phyloP scores from a whole-genome alignment of 352 stramenopile species.

The Pythium insidiosum region DNA sequence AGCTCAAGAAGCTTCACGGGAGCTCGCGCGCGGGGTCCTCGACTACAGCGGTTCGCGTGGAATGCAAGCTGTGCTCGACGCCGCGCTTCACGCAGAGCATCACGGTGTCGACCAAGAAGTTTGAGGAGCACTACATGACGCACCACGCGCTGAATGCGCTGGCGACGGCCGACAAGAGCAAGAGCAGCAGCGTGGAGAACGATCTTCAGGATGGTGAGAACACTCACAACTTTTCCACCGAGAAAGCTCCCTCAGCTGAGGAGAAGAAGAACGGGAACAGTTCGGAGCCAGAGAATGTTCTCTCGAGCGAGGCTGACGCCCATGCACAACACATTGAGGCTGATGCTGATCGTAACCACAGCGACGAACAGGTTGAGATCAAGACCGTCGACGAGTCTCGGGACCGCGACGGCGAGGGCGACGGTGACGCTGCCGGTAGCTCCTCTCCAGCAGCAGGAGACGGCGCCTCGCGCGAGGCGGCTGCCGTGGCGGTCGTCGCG shows the following conservation, averaged over 20 bases:
- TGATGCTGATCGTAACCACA: too few relatives aligned
- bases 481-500: constrained; percentile 13
- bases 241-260: too few relatives aligned
- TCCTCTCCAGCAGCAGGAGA: not conserved
- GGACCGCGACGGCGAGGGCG: not conserved
- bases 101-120: constrained; percentile 22
- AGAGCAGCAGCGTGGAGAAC: not conserved
- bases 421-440: not conserved
- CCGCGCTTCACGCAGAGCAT: constrained; percentile 23
- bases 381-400: not conserved
- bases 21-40: constrained; percentile 4
- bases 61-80: constrained; percentile 19
- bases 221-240: too few relatives aligned
- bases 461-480: constrained; percentile 4
- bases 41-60: constrained; percentile 15
- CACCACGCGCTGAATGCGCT: constrained; percentile 13
- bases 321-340: not conserved
- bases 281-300: too few relatives aligned
- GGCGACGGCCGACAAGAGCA: constrained; percentile 10
- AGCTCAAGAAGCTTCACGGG: constrained; percentile 18
- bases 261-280: not conserved
- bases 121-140: constrained; percentile 21
- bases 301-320: too few relatives aligned
- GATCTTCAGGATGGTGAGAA: not conserved
- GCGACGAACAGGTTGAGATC: constrained; percentile 3